Conservation (phyloP, 352 stramenopile species). For the Thraustotheca clavata region DNA sequence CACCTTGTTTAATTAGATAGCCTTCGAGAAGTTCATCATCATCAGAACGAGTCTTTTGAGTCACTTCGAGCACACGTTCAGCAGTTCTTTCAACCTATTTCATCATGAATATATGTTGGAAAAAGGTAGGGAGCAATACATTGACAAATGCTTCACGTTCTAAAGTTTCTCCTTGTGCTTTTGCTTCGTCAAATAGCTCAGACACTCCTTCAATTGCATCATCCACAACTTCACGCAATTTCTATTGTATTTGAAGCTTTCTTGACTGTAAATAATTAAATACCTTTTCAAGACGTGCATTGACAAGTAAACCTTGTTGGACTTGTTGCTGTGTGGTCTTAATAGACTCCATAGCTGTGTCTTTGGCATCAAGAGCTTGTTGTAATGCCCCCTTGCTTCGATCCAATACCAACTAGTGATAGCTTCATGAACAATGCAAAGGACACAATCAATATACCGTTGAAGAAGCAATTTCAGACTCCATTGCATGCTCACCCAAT, state of each 20-base stretch:
- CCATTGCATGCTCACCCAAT: slow-evolving; percentile 1
- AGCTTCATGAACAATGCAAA: neutral
- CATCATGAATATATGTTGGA: too few species aligned
- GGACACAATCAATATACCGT: neutral
- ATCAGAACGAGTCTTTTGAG: slow-evolving; percentile 43
- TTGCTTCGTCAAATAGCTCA: slow-evolving; percentile 2
- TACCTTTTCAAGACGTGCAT: slow-evolving; percentile 15
- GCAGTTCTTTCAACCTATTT: slow-evolving; percentile 13
- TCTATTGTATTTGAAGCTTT: too few species aligned
- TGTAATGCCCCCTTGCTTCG: neutral
- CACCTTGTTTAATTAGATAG: slow-evolving; percentile 82
- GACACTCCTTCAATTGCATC: slow-evolving; percentile 14
- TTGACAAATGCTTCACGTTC: slow-evolving; percentile 17
- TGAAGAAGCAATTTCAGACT: neutral
- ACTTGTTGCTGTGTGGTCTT: slow-evolving; percentile 13
- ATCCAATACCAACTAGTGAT: neutral
- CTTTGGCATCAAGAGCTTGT: slow-evolving; percentile 3
- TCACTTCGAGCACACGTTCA: slow-evolving; percentile 71
- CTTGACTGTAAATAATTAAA: neutral
- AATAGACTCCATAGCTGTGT: slow-evolving; percentile 13
- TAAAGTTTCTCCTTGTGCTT: slow-evolving; percentile 5
- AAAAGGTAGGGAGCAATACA: neutral
- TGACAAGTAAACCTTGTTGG: slow-evolving; percentile 6
- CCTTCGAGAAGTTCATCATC: slow-evolving; percentile 55
- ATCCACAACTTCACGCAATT: neutral